Evolutionary conservation across 2,329 filamentous ascomycete genomes (phyloP).

Genomic region (Orbilia brochopaga): DNA sequence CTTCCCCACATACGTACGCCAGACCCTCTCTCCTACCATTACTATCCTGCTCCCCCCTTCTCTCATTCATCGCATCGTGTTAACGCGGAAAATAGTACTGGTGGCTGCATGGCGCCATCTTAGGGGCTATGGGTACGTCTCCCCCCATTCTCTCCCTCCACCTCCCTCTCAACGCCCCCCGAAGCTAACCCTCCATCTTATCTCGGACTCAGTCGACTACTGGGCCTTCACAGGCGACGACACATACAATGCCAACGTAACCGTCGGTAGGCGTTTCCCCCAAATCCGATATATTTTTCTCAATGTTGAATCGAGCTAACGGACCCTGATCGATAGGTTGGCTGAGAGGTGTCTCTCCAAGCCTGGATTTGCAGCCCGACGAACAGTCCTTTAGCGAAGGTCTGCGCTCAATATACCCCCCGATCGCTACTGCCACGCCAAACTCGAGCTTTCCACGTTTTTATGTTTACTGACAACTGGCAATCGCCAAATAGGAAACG

Average conservation of each 20-base stretch:
- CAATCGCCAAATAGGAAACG: slow-evolving; percentile 65
- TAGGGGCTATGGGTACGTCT: slow-evolving; percentile 27
- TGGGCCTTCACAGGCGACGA: slow-evolving; percentile 81
- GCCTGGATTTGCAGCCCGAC: slow-evolving; percentile 52
- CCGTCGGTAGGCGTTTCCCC: slow-evolving; percentile 67
- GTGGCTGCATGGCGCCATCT: slow-evolving; percentile 42
- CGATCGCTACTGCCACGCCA: neutral
- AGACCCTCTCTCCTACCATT: neutral
- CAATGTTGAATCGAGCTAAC: neutral
- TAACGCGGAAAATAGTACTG: slow-evolving; percentile 23
- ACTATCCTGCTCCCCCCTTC: too few relatives aligned
- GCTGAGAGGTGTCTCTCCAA: slow-evolving; percentile 64
- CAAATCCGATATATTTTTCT: too few relatives aligned
- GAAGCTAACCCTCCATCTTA: neutral
- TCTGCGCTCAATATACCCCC: slow-evolving; percentile 13
- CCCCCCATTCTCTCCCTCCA: neutral
- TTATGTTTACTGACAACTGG: too few relatives aligned
- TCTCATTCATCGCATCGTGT: slow-evolving; percentile 3
- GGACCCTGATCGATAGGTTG: slow-evolving; percentile 63
- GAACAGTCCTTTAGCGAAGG: slow-evolving; percentile 36
- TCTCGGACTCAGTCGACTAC: slow-evolving; percentile 68
- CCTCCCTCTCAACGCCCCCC: neutral
- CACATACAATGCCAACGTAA: slow-evolving; percentile 71
- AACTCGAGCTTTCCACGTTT: slow-evolving; percentile 13
- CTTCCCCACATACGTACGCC: slow-evolving; percentile 24